These are phyloP conservation scores for Eragrostis curvula DNA, from an alignment of 176 grass and related monocot genomes.

Conservation along the genomic window DNA sequence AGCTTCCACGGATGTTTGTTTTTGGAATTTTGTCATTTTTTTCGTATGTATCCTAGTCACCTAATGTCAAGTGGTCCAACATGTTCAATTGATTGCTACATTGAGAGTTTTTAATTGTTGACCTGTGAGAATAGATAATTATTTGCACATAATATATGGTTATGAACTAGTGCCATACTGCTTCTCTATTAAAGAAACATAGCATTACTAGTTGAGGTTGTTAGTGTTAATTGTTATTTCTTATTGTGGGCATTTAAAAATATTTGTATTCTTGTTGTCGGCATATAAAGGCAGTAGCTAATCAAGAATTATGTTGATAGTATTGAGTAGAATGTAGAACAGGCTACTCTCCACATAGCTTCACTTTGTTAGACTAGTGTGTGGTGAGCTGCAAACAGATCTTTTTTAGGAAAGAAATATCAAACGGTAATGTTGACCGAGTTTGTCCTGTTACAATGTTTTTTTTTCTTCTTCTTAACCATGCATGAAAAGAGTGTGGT, in stretches of 20 bases:
- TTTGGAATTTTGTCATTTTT: background rate
- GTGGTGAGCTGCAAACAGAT: background rate
- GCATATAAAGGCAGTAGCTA: slow-evolving; percentile 9
- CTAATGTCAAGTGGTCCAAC: background rate
- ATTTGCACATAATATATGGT: slow-evolving; percentile 19
- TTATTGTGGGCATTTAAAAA: background rate
- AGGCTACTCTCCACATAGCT: background rate
- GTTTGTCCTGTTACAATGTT: background rate
- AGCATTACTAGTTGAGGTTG: background rate
- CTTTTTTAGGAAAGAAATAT: background rate
- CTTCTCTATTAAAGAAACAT: slow-evolving; percentile 1
- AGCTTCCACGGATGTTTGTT: slow-evolving; percentile 7
- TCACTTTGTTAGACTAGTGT: background rate
- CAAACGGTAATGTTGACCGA: background rate
- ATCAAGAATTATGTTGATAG: background rate
- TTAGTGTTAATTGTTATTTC: slow-evolving; percentile 10
- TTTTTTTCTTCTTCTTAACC: background rate
- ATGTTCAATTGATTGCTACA: background rate
- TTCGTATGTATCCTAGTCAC: slow-evolving; percentile 9
- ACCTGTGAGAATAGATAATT: slow-evolving; percentile 7
- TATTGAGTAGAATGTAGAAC: background rate
- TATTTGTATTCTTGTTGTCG: slow-evolving; percentile 16
- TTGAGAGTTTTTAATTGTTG: slow-evolving; percentile 11
- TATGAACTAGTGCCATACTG: background rate
- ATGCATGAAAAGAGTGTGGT: background rate